Conservation (phyloP, 2,329 filamentous ascomycete species). For the Boeremia exigua region DNA sequence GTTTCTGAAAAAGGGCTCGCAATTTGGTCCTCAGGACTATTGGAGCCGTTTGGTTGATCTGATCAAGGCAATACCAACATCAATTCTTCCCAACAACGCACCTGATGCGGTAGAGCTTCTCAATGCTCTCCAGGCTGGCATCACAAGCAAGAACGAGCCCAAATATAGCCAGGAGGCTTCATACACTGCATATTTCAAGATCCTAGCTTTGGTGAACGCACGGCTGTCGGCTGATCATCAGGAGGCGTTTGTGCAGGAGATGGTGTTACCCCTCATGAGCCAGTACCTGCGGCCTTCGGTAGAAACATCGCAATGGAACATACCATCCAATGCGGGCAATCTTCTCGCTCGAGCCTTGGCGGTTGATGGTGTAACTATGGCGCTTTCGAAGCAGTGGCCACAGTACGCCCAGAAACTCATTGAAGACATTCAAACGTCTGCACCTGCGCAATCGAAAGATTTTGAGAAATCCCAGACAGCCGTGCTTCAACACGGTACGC, state of each 20-base stretch:
- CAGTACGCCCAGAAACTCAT: conserved; percentile 67
- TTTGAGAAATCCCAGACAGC: conserved; percentile 74
- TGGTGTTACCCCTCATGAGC: conserved; percentile 59
- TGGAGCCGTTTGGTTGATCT: conserved; percentile 74
- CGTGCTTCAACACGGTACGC: conserved; percentile 69
- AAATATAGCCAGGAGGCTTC: conserved; percentile 70
- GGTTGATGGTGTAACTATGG: conserved; percentile 52
- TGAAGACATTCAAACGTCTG: conserved; percentile 72
- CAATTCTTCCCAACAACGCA: conserved; percentile 60
- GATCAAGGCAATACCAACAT: conserved; percentile 61
- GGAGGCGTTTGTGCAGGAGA: conserved; percentile 53
- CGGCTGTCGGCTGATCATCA: conserved; percentile 52
- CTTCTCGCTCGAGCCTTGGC: conserved; percentile 52
- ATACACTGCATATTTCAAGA: conserved; percentile 77
- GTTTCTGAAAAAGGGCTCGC: conserved; percentile 84
- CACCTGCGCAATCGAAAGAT: conserved; percentile 82
- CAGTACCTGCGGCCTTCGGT: conserved; percentile 59
- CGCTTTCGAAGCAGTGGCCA: conserved; percentile 67
- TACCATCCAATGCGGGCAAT: conserved; percentile 51
- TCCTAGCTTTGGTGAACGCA: conserved; percentile 58
- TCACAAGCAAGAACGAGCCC: conserved; percentile 76
- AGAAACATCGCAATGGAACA: conserved; percentile 58
- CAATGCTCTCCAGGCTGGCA: conserved; percentile 71
- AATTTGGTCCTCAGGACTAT: conserved; percentile 73
- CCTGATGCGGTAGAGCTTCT: conserved; percentile 68